A percentile compares a stretch with the other conserved stretches of the same genome.
phyloP scores from a whole-genome alignment of 805 yeast species.

The Metschnikowia reukaufii region DNA sequence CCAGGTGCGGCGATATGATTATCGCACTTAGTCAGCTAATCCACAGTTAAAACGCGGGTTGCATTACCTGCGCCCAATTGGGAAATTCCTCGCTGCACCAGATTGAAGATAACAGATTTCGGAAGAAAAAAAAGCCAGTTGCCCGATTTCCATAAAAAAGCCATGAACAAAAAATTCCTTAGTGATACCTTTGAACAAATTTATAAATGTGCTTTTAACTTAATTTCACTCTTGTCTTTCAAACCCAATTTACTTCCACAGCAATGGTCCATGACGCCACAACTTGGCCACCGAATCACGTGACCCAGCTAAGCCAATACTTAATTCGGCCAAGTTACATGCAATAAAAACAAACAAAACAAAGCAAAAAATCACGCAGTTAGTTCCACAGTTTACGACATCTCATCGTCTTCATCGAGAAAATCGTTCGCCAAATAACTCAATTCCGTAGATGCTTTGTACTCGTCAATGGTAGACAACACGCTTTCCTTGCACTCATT shows the following conservation, averaged over 20 bases:
- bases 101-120: not conserved
- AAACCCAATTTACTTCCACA: too few relatives aligned
- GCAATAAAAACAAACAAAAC: not conserved
- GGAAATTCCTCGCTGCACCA: not conserved
- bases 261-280: too few relatives aligned
- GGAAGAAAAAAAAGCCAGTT: too few relatives aligned
- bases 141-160: too few relatives aligned
- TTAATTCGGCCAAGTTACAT: too few relatives aligned
- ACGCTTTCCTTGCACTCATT: constrained; percentile 50
- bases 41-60: constrained; percentile 6
- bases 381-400: constrained; percentile 8
- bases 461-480: constrained; percentile 47
- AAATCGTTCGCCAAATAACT: constrained; percentile 49
- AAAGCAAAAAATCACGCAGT: not conserved
- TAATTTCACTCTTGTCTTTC: too few relatives aligned
- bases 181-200: too few relatives aligned
- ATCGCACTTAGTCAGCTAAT: not conserved
- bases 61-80: not conserved
- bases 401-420: constrained; percentile 33
- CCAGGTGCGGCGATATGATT: not conserved
- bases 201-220: too few relatives aligned
- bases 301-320: not conserved
- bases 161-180: too few relatives aligned
- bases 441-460: constrained; percentile 40
- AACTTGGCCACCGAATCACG: not conserved